phyloP scores from a whole-genome alignment of 176 grass and related monocot species.

The Triticum monococcum region DNA sequence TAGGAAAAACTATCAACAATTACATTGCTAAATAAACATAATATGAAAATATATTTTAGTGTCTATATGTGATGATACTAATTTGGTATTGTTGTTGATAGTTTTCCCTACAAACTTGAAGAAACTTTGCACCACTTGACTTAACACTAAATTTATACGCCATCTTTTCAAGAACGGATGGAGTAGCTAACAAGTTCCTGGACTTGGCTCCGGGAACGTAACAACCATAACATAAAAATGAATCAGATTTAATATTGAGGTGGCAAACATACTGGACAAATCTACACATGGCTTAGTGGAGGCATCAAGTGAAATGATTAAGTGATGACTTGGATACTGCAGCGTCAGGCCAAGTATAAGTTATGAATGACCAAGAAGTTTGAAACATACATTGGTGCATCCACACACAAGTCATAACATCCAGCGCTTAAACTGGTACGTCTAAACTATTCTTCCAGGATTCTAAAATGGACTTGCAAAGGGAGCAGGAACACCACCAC shows the following conservation, averaged over 20 bases:
- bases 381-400: neutral
- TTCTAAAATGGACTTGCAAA: conserved; percentile 1
- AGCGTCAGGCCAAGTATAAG: neutral
- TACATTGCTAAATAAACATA: too few relatives aligned
- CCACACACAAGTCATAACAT: neutral
- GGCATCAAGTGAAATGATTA: neutral
- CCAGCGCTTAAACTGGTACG: neutral
- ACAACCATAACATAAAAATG: neutral
- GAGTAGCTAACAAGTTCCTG: neutral
- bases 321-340: neutral
- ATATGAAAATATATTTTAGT: too few relatives aligned
- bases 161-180: too few relatives aligned
- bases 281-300: neutral
- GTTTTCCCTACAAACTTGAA: too few relatives aligned
- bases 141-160: too few relatives aligned
- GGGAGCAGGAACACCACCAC: neutral
- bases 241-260: neutral
- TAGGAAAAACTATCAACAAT: too few relatives aligned
- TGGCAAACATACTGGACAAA: neutral
- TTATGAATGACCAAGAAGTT: neutral
- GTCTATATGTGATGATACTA: too few relatives aligned
- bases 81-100: too few relatives aligned
- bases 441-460: neutral
- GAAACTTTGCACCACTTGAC: too few relatives aligned
- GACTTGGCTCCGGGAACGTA: neutral